A percentile compares a stretch with the other conserved stretches of the same genome.
Evolutionary conservation across 441 rosid species (phyloP).

Genomic region (Manihot esculenta): DNA sequence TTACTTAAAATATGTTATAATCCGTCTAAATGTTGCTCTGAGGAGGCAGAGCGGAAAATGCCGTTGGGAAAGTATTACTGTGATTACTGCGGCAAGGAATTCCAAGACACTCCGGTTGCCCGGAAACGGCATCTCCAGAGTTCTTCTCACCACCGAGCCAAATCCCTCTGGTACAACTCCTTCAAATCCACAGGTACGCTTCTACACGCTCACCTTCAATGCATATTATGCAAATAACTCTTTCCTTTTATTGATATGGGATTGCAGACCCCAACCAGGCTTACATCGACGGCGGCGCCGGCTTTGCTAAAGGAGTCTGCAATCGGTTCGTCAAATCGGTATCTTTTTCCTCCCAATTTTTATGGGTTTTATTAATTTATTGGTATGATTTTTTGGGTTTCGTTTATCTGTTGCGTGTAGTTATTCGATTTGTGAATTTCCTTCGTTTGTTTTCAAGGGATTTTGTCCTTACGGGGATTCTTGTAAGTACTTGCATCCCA

Average conservation of each 20-base stretch:
- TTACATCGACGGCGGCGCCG: background rate
- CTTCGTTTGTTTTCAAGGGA: slow-evolving; percentile 40
- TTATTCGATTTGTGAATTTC: background rate
- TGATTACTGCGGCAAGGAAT: slow-evolving; percentile 80
- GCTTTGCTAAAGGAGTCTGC: slow-evolving; percentile 48
- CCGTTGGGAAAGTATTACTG: slow-evolving; percentile 66
- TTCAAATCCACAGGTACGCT: slow-evolving; percentile 12
- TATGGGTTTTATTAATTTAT: background rate
- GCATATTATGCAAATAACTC: background rate
- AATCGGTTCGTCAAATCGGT: slow-evolving; percentile 64
- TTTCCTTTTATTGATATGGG: background rate
- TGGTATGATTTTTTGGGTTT: background rate
- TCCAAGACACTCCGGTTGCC: slow-evolving; percentile 74
- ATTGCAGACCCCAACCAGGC: slow-evolving; percentile 4
- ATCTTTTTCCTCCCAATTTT: background rate
- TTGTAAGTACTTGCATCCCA: slow-evolving; percentile 72
- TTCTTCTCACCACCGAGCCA: slow-evolving; percentile 77
- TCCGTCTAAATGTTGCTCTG: too few relatives aligned
- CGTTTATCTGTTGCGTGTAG: background rate
- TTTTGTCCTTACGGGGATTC: slow-evolving; percentile 82
- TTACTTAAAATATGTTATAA: too few relatives aligned
- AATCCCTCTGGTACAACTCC: slow-evolving; percentile 69
- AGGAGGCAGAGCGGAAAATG: slow-evolving; percentile 25
- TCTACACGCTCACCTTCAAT: background rate
- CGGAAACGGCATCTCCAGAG: slow-evolving; percentile 85